phyloP scores from a whole-genome alignment of 2,329 filamentous ascomycete genomes.

The Metarhizium guizhouense region DNA sequence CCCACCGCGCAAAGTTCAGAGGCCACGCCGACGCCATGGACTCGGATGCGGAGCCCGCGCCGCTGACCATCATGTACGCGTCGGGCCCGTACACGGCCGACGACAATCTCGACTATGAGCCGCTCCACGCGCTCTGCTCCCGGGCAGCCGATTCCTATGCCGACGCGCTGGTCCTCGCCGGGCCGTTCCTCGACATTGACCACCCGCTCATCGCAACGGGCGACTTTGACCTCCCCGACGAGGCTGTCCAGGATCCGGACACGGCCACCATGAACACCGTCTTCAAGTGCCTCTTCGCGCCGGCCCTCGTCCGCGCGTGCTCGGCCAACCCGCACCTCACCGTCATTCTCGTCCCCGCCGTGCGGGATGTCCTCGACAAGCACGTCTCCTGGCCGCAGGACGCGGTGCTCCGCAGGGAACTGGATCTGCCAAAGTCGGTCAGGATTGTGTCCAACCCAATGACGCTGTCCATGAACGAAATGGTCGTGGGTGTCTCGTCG shows the following conservation, averaged over 20 bases:
- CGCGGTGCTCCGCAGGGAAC: slow-evolving; percentile 55
- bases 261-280: slow-evolving; percentile 71
- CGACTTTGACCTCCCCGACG: slow-evolving; percentile 67
- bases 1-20: slow-evolving; percentile 59
- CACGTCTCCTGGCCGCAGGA: slow-evolving; percentile 78
- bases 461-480: slow-evolving; percentile 81
- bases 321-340: slow-evolving; percentile 65
- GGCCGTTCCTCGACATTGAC: slow-evolving; percentile 86
- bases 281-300: slow-evolving; percentile 72
- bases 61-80: slow-evolving; percentile 68
- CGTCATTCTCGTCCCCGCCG: slow-evolving; percentile 74
- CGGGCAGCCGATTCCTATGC: slow-evolving; percentile 66
- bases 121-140: slow-evolving; percentile 71
- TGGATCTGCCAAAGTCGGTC: slow-evolving; percentile 69
- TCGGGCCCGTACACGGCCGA: slow-evolving; percentile 89
- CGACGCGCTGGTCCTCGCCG: slow-evolving; percentile 71
- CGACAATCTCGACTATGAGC: slow-evolving; percentile 84
- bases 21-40: slow-evolving; percentile 56
- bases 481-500: slow-evolving; percentile 69
- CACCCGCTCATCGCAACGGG: slow-evolving; percentile 79
- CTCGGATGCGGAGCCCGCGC: slow-evolving; percentile 41
- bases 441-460: slow-evolving; percentile 84
- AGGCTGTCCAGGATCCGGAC: slow-evolving; percentile 61
- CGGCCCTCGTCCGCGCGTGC: slow-evolving; percentile 61
- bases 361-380: slow-evolving; percentile 72